Percentiles rank a stretch among this genome's conserved stretches.
Conservation (phyloP, 2,329 filamentous ascomycete genomes). For the Aspergillus latus region DNA sequence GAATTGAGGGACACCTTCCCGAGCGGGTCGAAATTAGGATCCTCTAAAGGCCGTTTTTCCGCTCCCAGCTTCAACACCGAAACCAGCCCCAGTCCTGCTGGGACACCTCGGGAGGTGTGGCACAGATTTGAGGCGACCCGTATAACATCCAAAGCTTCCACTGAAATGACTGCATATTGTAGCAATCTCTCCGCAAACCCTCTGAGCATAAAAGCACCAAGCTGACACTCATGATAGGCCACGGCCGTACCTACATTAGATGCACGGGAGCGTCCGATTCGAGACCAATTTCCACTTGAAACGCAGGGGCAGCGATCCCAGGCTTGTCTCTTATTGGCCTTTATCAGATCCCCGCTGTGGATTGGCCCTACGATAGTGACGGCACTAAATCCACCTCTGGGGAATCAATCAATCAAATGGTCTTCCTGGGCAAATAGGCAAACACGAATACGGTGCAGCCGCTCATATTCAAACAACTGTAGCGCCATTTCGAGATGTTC, state of each 20-base stretch:
- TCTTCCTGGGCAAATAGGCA: background rate
- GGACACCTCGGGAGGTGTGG: background rate
- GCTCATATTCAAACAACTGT: background rate
- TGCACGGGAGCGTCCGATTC: slow-evolving; percentile 2
- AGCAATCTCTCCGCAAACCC: background rate
- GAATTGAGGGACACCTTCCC: background rate
- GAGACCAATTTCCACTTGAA: slow-evolving; percentile 9
- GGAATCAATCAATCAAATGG: background rate
- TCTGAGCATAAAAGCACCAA: background rate
- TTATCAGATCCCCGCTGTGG: slow-evolving; percentile 3
- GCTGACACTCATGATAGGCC: background rate
- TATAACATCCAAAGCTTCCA: slow-evolving; percentile 6
- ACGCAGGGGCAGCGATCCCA: slow-evolving; percentile 10
- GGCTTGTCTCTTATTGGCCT: slow-evolving; percentile 9
- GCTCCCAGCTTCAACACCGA: slow-evolving; percentile 6
- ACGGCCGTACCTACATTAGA: slow-evolving; percentile 7
- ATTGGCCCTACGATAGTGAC: slow-evolving; percentile 7
- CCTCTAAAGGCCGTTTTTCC: slow-evolving; percentile 2
- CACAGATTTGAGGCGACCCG: background rate
- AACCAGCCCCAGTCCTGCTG: slow-evolving; percentile 1
- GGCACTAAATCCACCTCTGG: background rate
- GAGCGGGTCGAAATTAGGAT: slow-evolving; percentile 11
- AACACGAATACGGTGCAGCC: background rate
- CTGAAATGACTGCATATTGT: background rate
- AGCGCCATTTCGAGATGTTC: background rate